Evolutionary conservation across 2,329 filamentous ascomycete species (phyloP).

Genomic region (Hysterium pulicare): DNA sequence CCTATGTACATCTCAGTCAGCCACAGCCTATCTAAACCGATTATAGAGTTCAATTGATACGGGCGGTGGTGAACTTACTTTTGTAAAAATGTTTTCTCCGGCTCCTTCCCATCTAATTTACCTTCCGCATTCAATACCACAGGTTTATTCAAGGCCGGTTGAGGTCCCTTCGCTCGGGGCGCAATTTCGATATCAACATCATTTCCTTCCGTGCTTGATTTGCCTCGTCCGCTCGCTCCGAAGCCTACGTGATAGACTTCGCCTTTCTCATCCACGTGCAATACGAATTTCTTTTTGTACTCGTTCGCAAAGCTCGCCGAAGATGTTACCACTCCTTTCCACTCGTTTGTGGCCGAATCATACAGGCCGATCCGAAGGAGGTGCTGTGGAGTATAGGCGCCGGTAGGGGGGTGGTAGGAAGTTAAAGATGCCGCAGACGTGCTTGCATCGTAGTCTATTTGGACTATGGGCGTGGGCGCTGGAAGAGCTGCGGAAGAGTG

Average conservation of each 20-base stretch:
- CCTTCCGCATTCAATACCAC: constrained; percentile 56
- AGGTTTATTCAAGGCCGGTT: constrained; percentile 50
- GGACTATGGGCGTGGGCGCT: constrained; percentile 40
- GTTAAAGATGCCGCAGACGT: constrained; percentile 31
- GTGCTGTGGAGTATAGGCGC: constrained; percentile 32
- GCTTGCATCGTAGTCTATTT: constrained; percentile 42
- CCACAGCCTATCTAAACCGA: not conserved
- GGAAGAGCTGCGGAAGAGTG: constrained; percentile 53
- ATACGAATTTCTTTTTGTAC: constrained; percentile 42
- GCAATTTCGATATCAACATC: constrained; percentile 43
- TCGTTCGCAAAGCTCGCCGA: constrained; percentile 41
- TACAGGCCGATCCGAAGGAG: constrained; percentile 45
- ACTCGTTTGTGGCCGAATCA: constrained; percentile 35
- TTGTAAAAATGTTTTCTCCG: constrained; percentile 50
- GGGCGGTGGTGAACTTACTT: constrained; percentile 40
- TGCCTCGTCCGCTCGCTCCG: constrained; percentile 29
- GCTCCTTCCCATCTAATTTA: constrained; percentile 45
- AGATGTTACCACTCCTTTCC: constrained; percentile 46
- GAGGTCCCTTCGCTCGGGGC: constrained; percentile 36
- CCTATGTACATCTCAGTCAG: constrained; percentile 26
- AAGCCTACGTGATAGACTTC: constrained; percentile 46
- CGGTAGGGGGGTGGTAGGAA: constrained; percentile 35
- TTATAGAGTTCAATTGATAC: not conserved
- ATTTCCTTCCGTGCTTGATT: constrained; percentile 18
- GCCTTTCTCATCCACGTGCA: constrained; percentile 44